Conservation (phyloP, 306 rosid genomes). For the Cicer arietinum region DNA sequence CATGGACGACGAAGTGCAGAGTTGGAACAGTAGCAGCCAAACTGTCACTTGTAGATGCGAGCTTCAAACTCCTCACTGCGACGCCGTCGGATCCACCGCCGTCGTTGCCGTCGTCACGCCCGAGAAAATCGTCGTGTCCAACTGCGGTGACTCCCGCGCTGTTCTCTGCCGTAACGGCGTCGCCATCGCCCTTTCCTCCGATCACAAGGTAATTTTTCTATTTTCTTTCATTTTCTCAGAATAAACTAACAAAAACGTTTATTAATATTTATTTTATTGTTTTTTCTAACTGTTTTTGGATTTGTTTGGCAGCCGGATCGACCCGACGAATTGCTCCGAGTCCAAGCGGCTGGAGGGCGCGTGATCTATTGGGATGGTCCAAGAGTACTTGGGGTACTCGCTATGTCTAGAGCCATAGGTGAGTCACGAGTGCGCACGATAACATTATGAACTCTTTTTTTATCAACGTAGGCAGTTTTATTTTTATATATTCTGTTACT, state of each 20-base stretch:
- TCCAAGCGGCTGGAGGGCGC: conserved; percentile 80
- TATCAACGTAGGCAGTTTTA: not conserved
- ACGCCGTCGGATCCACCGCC: conserved; percentile 94
- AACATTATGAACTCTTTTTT: not conserved
- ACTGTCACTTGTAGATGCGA: conserved; percentile 50
- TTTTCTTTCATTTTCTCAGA: not conserved
- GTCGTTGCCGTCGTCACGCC: conserved; percentile 61
- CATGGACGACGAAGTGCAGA: conserved; percentile 55
- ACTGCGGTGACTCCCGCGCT: conserved; percentile 96
- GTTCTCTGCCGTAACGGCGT: conserved; percentile 76
- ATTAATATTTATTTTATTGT: not conserved
- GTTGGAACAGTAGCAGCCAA: conserved; percentile 34
- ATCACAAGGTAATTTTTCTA: conserved; percentile 69
- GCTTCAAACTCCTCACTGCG: conserved; percentile 76
- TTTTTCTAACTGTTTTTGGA: conserved; percentile 11
- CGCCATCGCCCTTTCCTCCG: conserved; percentile 77
- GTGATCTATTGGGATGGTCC: conserved; percentile 93
- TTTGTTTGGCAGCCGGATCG: conserved; percentile 76
- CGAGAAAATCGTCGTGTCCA: conserved; percentile 71
- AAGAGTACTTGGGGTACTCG: conserved; percentile 85
- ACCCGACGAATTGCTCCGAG: conserved; percentile 80
- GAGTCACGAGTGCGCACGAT: conserved; percentile 33
- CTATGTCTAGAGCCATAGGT: conserved; percentile 93
- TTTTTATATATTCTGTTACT: not conserved
- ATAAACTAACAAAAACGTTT: not conserved